Percentiles rank a stretch among this genome's conserved stretches.
phyloP scores from a whole-genome alignment of 495 filamentous ascomycete genomes.

The Lasiosphaeria hispida region DNA sequence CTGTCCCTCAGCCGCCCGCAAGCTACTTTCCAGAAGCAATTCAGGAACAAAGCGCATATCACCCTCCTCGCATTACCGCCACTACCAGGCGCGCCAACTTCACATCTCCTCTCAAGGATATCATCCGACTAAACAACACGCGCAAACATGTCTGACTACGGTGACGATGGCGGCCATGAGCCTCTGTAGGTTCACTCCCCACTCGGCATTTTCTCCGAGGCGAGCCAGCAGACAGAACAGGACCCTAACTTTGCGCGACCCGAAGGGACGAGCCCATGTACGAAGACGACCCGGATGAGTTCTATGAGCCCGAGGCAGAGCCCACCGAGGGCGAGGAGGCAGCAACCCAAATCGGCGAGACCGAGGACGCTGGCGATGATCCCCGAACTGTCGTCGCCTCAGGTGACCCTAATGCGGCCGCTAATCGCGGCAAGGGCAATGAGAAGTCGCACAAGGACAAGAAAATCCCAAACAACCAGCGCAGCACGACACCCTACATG shows the following conservation, averaged over 20 bases:
- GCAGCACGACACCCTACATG: conserved; percentile 96
- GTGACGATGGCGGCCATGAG: conserved; percentile 50
- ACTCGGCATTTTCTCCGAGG: conserved; percentile 5
- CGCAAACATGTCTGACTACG: conserved; percentile 79
- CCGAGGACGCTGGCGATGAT: conserved; percentile 48
- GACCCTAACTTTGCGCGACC: background rate
- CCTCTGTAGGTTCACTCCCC: conserved; percentile 31
- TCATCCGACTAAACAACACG: background rate
- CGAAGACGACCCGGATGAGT: conserved; percentile 54
- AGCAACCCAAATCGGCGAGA: conserved; percentile 44
- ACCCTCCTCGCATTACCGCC: background rate
- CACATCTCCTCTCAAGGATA: background rate
- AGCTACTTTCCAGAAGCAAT: conserved; percentile 1
- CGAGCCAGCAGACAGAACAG: no score
- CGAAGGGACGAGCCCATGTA: conserved; percentile 53
- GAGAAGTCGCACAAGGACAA: conserved; percentile 72
- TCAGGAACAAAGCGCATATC: conserved; percentile 9
- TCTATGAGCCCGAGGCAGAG: conserved; percentile 63
- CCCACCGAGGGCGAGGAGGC: conserved; percentile 58
- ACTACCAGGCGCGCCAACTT: background rate
- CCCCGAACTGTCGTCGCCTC: conserved; percentile 58
- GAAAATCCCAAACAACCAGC: conserved; percentile 83
- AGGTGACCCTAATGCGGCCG: conserved; percentile 67
- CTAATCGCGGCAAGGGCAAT: conserved; percentile 46
- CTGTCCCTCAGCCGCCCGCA: conserved; percentile 20